Percentiles rank a stretch among this genome's conserved stretches.
Evolutionary conservation across 163 green algal genomes (phyloP).

Genomic region (Chlamydomonas reinhardtii): DNA sequence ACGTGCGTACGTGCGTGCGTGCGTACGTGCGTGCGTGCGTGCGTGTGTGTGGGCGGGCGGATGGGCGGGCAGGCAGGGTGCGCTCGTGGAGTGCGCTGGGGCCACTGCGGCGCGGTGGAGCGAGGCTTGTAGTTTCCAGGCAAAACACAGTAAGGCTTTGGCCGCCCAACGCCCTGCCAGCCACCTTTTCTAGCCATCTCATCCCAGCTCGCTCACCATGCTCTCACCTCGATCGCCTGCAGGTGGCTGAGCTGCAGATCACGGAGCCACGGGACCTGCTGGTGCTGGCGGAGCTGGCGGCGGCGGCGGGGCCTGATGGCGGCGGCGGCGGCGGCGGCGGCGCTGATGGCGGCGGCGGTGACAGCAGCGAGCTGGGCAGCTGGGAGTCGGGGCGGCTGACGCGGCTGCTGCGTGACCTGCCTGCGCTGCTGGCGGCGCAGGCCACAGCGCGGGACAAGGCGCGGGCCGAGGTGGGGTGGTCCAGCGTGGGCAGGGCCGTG

Average conservation of each 20-base stretch:
- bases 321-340: too few species aligned
- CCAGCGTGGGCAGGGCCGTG: too few species aligned
- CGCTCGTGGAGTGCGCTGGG: too few species aligned
- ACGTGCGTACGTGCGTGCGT: neutral
- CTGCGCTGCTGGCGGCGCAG: constrained; percentile 7
- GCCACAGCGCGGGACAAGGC: neutral
- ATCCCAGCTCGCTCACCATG: neutral
- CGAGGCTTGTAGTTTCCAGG: too few species aligned
- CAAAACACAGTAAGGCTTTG: too few species aligned
- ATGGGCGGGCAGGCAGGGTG: too few species aligned
- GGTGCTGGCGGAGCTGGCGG: neutral
- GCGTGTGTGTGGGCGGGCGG: too few species aligned
- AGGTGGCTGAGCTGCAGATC: constrained; percentile 30
- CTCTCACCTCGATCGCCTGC: neutral
- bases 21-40: too few species aligned
- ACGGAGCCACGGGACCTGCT: neutral
- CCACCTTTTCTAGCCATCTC: neutral
- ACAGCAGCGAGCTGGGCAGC: neutral
- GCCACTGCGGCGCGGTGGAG: too few species aligned
- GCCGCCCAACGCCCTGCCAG: neutral
- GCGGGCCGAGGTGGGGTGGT: constrained; percentile 4
- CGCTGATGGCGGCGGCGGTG: neutral
- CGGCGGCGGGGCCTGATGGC: too few species aligned
- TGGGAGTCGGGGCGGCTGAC: constrained; percentile 15
- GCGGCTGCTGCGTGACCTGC: constrained; percentile 32